Evolutionary conservation across 2,329 filamentous ascomycete genomes (phyloP), one percentile per base, ranked within the genome.

Genomic region (Pestalotiopsis sp.): DNA sequence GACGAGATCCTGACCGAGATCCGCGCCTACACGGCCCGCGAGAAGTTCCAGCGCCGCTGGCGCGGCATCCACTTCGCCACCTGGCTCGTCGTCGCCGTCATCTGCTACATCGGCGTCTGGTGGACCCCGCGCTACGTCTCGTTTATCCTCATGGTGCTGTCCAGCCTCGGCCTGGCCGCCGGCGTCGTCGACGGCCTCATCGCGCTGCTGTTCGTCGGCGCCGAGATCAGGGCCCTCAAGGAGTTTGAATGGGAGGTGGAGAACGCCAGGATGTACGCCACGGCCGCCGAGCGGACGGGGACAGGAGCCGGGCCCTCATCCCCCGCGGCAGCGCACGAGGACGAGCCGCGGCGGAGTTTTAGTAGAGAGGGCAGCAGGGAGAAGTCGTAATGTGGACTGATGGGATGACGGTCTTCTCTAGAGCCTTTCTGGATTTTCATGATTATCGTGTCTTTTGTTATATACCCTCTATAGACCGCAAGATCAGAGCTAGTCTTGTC

Each of bases 201-300:
- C 78, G 92, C 94, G 0, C 87, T 96, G 0, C 80, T 98, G 63
- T 99, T 99, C 78, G 91, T 97, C 69, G 91, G 92, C 12, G 90
- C 90, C 70, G 96, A 99, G 82, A 81, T 98, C 69, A 87, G 94
- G 69, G 91, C 92, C 4, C 82, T 99, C 67, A 91, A 90, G 75
- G 96, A 99, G 83, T 98, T 98, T 81, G 90, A 96, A 78, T 98
- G 94, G 92, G 96, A 99, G 80, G 91, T 98, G 31, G 84, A 83
- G 65, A 95, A 92, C 77, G 91, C 91, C 13, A 90, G 82, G 71
- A 81, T 82, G 0, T 76, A 80, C 4, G 81, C 81, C 25, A 77
- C 75, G 4, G 80, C 80, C 1, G 72, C 72, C 3, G 72, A 73
- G 14, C 73, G 75, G 20, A 65, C 72, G 3, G 66, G 27, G 20